Percentiles rank a stretch among this genome's conserved stretches.
Evolutionary conservation across 1,284 basidiomycete species (phyloP).

Genomic region (Pisolithus thermaeus): DNA sequence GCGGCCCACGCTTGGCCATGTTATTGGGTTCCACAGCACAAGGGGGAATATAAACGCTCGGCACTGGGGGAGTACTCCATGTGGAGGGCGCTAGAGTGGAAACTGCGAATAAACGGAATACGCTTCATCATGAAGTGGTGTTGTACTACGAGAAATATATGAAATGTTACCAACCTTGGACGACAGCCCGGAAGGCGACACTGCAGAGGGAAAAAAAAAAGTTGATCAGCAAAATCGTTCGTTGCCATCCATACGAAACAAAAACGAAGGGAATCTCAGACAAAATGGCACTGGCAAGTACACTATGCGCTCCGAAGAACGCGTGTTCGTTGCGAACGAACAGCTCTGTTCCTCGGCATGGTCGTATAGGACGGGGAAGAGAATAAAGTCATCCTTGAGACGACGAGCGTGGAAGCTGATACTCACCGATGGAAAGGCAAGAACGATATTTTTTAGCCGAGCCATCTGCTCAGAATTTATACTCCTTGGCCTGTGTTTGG

Average conservation of each 20-base stretch:
- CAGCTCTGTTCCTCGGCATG: constrained; percentile 67
- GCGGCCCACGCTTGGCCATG: constrained; percentile 56
- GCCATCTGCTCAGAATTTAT: constrained; percentile 21
- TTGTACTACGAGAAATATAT: constrained; percentile 12
- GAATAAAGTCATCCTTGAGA: constrained; percentile 64
- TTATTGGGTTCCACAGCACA: constrained; percentile 58
- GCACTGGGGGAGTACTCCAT: constrained; percentile 63
- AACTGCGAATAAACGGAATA: constrained; percentile 69
- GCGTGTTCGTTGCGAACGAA: constrained; percentile 68
- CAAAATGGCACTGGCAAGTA: constrained; percentile 81
- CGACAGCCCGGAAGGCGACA: not conserved
- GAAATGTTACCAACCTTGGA: constrained; percentile 25
- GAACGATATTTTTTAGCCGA: not conserved
- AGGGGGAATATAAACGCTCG: constrained; percentile 57
- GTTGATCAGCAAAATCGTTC: constrained; percentile 9
- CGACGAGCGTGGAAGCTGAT: not conserved
- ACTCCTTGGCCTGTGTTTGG: constrained; percentile 17
- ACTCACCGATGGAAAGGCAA: constrained; percentile 18
- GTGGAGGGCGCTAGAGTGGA: constrained; percentile 64
- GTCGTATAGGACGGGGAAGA: constrained; percentile 83
- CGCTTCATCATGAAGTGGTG: constrained; percentile 48
- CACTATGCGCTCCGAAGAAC: constrained; percentile 56
- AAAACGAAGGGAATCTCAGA: constrained; percentile 41
- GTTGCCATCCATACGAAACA: not conserved
- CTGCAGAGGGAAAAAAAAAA: not conserved